A percentile compares a stretch with the other conserved stretches of the same genome.
Conservation (phyloP, 805 yeast species). For the Candida taoyuanica region DNA sequence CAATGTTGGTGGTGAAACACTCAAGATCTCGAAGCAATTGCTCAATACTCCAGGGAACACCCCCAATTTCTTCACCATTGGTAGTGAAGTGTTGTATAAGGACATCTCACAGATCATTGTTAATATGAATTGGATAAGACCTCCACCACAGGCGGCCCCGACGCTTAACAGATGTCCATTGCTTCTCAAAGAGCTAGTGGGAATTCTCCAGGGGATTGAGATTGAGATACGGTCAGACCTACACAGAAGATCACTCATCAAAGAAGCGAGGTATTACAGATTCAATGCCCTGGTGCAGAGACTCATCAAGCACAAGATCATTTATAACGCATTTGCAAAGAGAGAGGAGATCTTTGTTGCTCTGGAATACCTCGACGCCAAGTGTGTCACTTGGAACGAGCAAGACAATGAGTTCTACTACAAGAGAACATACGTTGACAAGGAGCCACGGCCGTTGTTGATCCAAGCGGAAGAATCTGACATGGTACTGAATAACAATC, state of each 20-base stretch:
- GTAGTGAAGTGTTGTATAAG: slow-evolving; percentile 46
- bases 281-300: slow-evolving; percentile 71
- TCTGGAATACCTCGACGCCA: slow-evolving; percentile 13
- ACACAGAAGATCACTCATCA: slow-evolving; percentile 53
- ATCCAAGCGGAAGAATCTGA: slow-evolving; percentile 31
- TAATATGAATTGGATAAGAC: slow-evolving; percentile 50
- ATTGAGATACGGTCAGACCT: slow-evolving; percentile 43
- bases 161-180: slow-evolving; percentile 29
- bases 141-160: slow-evolving; percentile 71
- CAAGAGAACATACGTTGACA: slow-evolving; percentile 47
- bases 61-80: slow-evolving; percentile 73
- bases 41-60: slow-evolving; percentile 59
- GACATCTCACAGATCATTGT: slow-evolving; percentile 42
- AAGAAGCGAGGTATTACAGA: slow-evolving; percentile 75
- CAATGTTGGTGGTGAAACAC: slow-evolving; percentile 53
- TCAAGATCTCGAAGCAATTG: slow-evolving; percentile 54
- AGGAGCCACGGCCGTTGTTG: slow-evolving; percentile 32
- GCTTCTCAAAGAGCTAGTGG: slow-evolving; percentile 35
- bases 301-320: slow-evolving; percentile 48
- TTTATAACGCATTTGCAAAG: slow-evolving; percentile 46
- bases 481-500: neutral
- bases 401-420: slow-evolving; percentile 19
- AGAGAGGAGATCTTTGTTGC: slow-evolving; percentile 49
- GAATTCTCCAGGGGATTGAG: slow-evolving; percentile 50
- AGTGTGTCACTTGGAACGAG: slow-evolving; percentile 9